Base-by-base conservation (phyloP, 78 protist species). In the Cavenderia fasciculata region DNA sequence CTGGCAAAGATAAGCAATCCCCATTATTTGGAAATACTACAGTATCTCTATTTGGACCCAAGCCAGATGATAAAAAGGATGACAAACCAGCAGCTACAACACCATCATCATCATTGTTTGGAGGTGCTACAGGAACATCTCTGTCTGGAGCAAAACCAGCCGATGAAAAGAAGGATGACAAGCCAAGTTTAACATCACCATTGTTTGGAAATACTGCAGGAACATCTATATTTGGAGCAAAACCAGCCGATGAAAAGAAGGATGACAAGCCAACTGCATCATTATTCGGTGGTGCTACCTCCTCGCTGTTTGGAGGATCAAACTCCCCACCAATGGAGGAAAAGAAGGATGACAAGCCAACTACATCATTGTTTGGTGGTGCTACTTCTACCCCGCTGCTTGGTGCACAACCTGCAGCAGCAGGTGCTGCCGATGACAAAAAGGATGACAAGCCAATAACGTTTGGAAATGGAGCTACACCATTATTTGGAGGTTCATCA, bases 31-130 rank as follows among this genome's bases (percentile, higher is more conserved):
- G 54, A 12, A 49, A 49, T 14, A 18, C 78, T 29, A 23, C 78
- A 14, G n/a, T 41, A 71, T 71, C 78, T 29, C 33, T 71, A 21
- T 71, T 49, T 71, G 25, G 47, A 16, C 10, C 52, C 10, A 47
- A 10, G n/a, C n/a, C n/a, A n/a, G n/a, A n/a, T n/a, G n/a, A n/a
- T n/a, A n/a, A n/a, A n/a, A n/a, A n/a, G n/a, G 54, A 49, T 14
- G 14, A 38, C 12, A 69, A 12, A 59, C 68, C 86, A 61, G 47
- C 72, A 27, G 68, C 52, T 2, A 47, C 52, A 5, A 69, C 75
- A 27, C n/a, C 78, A 11, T 31, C 78, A 19, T 21, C 57, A 44
- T 71, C 78, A 51, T 71, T 71, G 40, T 71, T 49, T 56, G 47
- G 52, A 23, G 34, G 23, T 29, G 29, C 86, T 36, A 40, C 51